Evolutionary conservation across 1,139 yeast genomes (phyloP).

Genomic region (Kodamaea alishanica): DNA sequence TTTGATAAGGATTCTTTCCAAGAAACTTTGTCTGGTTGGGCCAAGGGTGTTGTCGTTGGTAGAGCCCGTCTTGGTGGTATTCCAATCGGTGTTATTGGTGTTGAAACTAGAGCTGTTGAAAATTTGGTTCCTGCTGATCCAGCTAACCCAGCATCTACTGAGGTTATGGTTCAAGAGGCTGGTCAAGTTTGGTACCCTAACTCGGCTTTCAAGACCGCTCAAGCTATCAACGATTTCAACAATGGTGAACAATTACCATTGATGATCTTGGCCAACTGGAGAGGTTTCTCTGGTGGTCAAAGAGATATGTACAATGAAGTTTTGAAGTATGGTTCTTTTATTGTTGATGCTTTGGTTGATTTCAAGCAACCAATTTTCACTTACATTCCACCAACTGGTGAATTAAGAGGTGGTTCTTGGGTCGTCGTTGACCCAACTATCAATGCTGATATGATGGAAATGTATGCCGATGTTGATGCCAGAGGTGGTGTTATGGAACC

Average conservation of each 20-base stretch:
- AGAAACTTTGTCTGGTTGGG: slow-evolving; percentile 99
- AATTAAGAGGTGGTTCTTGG: slow-evolving; percentile 99
- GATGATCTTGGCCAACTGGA: slow-evolving; percentile 98
- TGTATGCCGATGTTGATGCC: slow-evolving; percentile 96
- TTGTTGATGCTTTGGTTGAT: slow-evolving; percentile 94
- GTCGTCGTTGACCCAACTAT: slow-evolving; percentile 98
- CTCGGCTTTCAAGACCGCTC: slow-evolving; percentile 98
- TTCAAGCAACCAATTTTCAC: slow-evolving; percentile 96
- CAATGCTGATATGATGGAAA: slow-evolving; percentile 96
- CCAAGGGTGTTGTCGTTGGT: slow-evolving; percentile 96
- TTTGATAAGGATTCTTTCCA: slow-evolving; percentile 92
- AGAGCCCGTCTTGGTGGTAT: slow-evolving; percentile 98
- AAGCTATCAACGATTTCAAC: slow-evolving; percentile 95
- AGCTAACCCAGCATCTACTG: slow-evolving; percentile 93
- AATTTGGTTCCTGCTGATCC: slow-evolving; percentile 96
- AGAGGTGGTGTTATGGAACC: slow-evolving; percentile 99
- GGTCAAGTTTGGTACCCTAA: slow-evolving; percentile 99
- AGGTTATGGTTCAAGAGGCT: slow-evolving; percentile 84
- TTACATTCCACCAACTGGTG: slow-evolving; percentile 97
- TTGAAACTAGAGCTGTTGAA: slow-evolving; percentile 86
- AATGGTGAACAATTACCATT: slow-evolving; percentile 96
- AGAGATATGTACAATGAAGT: slow-evolving; percentile 99
- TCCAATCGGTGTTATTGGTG: slow-evolving; percentile 96
- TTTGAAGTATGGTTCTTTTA: slow-evolving; percentile 91
- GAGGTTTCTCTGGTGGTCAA: slow-evolving; percentile 99